These are phyloP conservation scores for Fistulina hepatica DNA, from an alignment of 1,284 basidiomycete species.

Conservation along the genomic window DNA sequence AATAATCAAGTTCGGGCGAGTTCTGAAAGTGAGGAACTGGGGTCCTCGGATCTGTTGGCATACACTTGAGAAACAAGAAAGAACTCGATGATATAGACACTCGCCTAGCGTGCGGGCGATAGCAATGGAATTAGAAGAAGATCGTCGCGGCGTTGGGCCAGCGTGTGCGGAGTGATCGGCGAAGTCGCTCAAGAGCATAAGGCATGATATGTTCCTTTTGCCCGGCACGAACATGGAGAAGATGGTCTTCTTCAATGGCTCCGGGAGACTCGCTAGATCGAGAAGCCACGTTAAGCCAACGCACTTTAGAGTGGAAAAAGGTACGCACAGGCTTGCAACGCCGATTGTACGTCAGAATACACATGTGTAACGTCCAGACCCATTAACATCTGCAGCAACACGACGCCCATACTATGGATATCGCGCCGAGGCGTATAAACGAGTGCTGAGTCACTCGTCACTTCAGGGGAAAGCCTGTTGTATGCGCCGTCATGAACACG, in stretches of 20 bases:
- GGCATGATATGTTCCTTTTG: conserved; percentile 46
- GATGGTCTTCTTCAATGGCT: conserved; percentile 35
- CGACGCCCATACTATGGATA: conserved; percentile 63
- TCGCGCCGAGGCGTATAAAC: conserved; percentile 62
- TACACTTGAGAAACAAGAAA: too few relatives aligned
- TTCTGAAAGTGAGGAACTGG: conserved; percentile 33
- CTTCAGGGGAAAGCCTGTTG: conserved; percentile 60
- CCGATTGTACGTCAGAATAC: conserved; percentile 13
- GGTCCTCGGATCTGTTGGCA: conserved; percentile 39
- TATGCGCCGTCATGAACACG: too few relatives aligned
- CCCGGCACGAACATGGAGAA: conserved; percentile 48
- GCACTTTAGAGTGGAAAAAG: conserved; percentile 2
- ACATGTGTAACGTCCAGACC: conserved; percentile 52
- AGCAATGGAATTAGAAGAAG: too few relatives aligned
- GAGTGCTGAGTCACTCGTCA: conserved; percentile 53
- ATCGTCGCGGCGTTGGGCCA: too few relatives aligned
- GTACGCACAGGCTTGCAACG: conserved; percentile 10
- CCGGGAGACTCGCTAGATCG: conserved; percentile 22
- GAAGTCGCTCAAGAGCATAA: conserved; percentile 32
- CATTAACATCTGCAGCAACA: conserved; percentile 67
- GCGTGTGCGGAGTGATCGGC: conserved; percentile 21
- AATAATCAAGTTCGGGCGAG: conserved; percentile 57
- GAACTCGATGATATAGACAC: conserved; percentile 2
- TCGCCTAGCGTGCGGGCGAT: too few relatives aligned
- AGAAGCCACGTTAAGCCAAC: neutral